Percentiles rank a stretch among this genome's conserved stretches.
These are phyloP conservation scores for Zizania palustris DNA, from an alignment of 202 grass and related monocot genomes.

Conservation along the genomic window DNA sequence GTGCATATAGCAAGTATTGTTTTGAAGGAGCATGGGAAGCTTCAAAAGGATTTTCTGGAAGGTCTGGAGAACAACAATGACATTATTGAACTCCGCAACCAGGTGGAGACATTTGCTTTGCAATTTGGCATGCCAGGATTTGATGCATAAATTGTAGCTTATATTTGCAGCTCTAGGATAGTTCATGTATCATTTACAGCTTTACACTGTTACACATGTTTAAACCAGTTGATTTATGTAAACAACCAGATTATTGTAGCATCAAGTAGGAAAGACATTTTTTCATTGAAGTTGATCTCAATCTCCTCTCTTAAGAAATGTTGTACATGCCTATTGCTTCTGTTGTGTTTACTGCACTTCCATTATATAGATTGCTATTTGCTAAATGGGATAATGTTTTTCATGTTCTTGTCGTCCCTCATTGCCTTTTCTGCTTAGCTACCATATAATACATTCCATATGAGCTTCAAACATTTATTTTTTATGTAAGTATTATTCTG, in stretches of 20 bases:
- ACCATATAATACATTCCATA: not conserved
- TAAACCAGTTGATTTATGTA: constrained; percentile 8
- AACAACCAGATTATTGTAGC: not conserved
- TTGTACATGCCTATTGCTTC: not conserved
- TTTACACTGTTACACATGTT: constrained; percentile 11
- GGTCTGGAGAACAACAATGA: constrained; percentile 73
- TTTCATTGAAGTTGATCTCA: not conserved
- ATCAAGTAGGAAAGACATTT: constrained; percentile 14
- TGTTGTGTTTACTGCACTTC: not conserved
- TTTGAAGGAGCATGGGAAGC: constrained; percentile 80
- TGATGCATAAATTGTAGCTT: constrained; percentile 62
- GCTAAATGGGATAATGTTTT: not conserved
- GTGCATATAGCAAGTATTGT: constrained; percentile 70
- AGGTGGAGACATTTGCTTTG: constrained; percentile 77
- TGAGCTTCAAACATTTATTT: not conserved
- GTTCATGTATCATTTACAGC: constrained; percentile 24
- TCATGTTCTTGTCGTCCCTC: not conserved
- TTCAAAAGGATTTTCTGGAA: constrained; percentile 76
- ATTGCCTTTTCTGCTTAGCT: not conserved
- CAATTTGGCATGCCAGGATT: constrained; percentile 91
- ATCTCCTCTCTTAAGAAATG: not conserved
- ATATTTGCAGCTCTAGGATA: constrained; percentile 26
- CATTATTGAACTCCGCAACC: constrained; percentile 66
- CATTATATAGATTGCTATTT: not conserved
- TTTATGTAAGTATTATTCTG: not conserved